A percentile compares a stretch with the other conserved stretches of the same genome.
phyloP scores from a whole-genome alignment of 352 stramenopile genomes.

The Phytophthora podocarpi region DNA sequence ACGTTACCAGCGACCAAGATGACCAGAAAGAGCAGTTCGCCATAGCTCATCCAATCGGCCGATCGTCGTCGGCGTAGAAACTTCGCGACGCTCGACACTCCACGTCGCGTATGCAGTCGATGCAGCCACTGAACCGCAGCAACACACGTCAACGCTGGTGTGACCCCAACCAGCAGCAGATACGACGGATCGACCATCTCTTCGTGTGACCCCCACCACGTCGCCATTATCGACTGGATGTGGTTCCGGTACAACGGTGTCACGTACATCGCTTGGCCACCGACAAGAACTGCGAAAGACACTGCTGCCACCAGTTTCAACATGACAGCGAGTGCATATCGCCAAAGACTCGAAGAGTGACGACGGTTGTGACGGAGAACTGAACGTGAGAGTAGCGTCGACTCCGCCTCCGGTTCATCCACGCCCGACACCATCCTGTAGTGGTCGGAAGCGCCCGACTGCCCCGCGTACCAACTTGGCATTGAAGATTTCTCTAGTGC shows the following conservation, averaged over 20 bases:
- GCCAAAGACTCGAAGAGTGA: not conserved
- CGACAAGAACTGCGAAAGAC: constrained; percentile 25
- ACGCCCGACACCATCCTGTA: constrained; percentile 1
- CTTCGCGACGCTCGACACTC: constrained; percentile 5
- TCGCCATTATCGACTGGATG: constrained; percentile 11
- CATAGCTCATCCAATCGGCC: constrained; percentile 25
- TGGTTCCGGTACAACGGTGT: constrained; percentile 27
- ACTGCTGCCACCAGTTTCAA: constrained; percentile 8
- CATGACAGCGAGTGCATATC: not conserved
- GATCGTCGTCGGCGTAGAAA: constrained; percentile 20
- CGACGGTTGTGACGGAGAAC: not conserved
- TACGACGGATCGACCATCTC: constrained; percentile 66
- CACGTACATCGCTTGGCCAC: constrained; percentile 27
- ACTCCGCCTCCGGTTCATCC: constrained; percentile 9
- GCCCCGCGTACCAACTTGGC: not conserved
- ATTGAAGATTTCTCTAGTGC: too few relatives aligned
- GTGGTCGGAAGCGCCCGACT: not conserved
- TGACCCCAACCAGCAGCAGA: constrained; percentile 48
- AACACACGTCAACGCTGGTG: constrained; percentile 40
- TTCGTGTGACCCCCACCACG: constrained; percentile 29
- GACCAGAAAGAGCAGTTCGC: constrained; percentile 42
- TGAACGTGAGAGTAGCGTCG: not conserved
- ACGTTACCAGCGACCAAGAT: constrained; percentile 33
- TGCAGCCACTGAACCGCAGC: constrained; percentile 41
- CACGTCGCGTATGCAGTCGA: constrained; percentile 3